phyloP scores from a whole-genome alignment of 2,329 filamentous ascomycete genomes.

The Colletotrichum spinosum region DNA sequence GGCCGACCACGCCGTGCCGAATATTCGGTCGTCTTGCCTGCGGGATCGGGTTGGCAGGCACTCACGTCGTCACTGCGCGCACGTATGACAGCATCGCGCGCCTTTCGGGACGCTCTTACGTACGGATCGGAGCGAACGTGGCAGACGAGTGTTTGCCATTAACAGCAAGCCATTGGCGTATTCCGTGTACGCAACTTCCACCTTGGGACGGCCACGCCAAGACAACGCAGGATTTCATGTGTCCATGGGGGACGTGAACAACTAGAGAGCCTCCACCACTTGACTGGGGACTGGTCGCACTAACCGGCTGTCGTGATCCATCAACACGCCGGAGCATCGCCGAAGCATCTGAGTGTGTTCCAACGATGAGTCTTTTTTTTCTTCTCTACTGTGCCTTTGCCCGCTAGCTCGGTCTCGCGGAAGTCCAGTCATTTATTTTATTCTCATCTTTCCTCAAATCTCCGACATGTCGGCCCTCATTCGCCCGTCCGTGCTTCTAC shows the following conservation, averaged over 20 bases:
- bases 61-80: slow-evolving; percentile 31
- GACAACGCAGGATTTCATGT: slow-evolving; percentile 11
- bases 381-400: neutral
- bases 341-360: slow-evolving; percentile 10
- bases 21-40: slow-evolving; percentile 35
- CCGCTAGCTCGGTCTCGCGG: slow-evolving; percentile 3
- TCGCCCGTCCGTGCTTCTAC: slow-evolving; percentile 27
- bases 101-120: neutral
- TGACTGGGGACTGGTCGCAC: slow-evolving; percentile 26
- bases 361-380: slow-evolving; percentile 25
- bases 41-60: slow-evolving; percentile 27
- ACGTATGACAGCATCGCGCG: slow-evolving; percentile 34
- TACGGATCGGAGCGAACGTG: slow-evolving; percentile 2
- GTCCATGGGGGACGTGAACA: slow-evolving; percentile 4
- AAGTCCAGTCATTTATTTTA: slow-evolving; percentile 12
- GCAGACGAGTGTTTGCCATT: neutral
- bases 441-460: slow-evolving; percentile 24
- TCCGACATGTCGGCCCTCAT: slow-evolving; percentile 9
- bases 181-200: neutral
- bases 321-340: slow-evolving; percentile 33
- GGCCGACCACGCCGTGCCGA: slow-evolving; percentile 13
- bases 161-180: neutral
- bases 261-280: slow-evolving; percentile 20
- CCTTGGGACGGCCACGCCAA: slow-evolving; percentile 8
- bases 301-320: slow-evolving; percentile 27